Percentiles rank a stretch among this genome's conserved stretches.
phyloP scores from a whole-genome alignment of 148 eudicot species.

The Chenopodium formosanum region DNA sequence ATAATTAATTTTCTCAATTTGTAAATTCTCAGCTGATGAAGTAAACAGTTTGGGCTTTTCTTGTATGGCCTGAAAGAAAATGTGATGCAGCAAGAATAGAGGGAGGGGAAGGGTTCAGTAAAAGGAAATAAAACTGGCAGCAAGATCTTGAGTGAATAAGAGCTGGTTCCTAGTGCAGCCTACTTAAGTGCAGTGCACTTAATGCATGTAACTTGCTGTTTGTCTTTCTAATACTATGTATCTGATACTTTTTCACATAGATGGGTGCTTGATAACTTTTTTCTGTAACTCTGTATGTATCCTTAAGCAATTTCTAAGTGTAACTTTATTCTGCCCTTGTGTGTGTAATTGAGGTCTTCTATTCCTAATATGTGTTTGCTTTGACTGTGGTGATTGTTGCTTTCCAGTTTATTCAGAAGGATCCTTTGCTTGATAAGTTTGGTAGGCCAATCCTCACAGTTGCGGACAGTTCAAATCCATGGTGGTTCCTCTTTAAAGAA shows the following conservation, averaged over 20 bases:
- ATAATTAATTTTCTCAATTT: neutral
- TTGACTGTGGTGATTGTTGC: conserved; percentile 6
- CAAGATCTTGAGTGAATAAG: neutral
- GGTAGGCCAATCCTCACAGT: conserved; percentile 68
- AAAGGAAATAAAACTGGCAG: neutral
- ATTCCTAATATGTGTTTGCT: neutral
- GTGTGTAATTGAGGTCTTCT: neutral
- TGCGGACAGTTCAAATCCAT: conserved; percentile 65
- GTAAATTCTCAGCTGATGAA: neutral
- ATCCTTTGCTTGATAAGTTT: conserved; percentile 49
- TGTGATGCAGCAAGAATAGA: neutral
- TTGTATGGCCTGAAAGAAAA: neutral
- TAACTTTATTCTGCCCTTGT: neutral
- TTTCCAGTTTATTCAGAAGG: conserved; percentile 77
- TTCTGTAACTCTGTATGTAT: neutral
- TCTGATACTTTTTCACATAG: neutral
- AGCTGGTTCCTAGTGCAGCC: no score
- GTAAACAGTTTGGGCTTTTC: neutral
- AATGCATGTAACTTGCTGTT: no score
- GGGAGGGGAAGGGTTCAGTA: neutral
- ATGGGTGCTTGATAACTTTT: neutral
- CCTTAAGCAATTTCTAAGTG: neutral
- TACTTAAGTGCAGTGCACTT: no score
- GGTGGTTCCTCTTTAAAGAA: conserved; percentile 78
- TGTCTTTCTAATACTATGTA: no score